Evolutionary conservation across 2,329 filamentous ascomycete species (phyloP), one percentile per base, ranked within the genome.

Genomic region (Scytalidium sp.): DNA sequence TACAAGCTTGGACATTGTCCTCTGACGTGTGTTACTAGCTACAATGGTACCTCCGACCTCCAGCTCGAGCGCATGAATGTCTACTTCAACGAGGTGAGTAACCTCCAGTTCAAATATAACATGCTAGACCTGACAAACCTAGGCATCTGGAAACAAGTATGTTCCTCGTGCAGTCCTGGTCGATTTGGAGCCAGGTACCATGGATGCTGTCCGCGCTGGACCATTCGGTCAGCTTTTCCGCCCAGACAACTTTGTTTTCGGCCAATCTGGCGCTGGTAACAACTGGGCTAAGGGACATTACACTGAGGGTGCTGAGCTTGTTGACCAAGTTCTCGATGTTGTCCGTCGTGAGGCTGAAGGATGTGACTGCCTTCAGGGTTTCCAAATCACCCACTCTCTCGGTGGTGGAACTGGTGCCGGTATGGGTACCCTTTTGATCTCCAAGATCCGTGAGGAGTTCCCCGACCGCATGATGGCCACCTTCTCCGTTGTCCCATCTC

Each of bases 281-380:
- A 97, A 97, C 87, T 99, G 94, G 94, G 94, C 94, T 76, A 99
- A 97, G 87, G 94, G 94, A 79, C 94, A 99, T 75, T 99, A 99
- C 85, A 99, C 94, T 60, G 94, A 99, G 81, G 94, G 94, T 85
- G 94, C 94, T 64, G 94, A 99, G 81, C 85, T 97, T 58, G 94
- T 99, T 64, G 94, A 99, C 81, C 84, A 97, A 70, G 94, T 99
- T 64, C 85, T 99, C 64, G 94, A 97, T 72, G 94, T 99, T 61
- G 93, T 99, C 70, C 94, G 94, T 72, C 93, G 94, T 68, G 94
- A 99, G 83, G 93, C 94, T 63, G 94, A 99, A 80, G 90, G 89
- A 73, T 97, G 94, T 72, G 94, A 99, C 84, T 97, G 90, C 84
- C 92, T 99, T 59, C 94, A 99, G 81, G 94, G 94, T 74, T 99